Base-by-base conservation (phyloP, 1,284 basidiomycete species). In the Lignosus rhinocerotis region DNA sequence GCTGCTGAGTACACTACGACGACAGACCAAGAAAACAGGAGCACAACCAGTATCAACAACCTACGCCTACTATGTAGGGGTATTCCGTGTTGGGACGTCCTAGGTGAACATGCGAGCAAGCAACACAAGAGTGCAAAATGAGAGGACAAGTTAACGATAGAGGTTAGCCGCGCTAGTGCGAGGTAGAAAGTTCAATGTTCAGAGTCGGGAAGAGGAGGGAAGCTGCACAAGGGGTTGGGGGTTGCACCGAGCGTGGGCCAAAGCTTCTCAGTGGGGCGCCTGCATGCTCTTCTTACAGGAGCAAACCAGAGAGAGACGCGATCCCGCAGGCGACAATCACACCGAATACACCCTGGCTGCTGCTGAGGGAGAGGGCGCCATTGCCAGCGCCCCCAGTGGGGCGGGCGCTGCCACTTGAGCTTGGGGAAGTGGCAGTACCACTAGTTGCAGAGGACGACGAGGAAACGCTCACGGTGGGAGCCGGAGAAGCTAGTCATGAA, bases 241-340 rank as follows among this genome's bases (percentile, higher is more conserved):
- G 54, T 51, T 36, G 51, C 39, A 39, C 45, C 46, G 31, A 39
- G 50, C 25, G 21, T 16, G 39, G 30, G 50, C 46, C 39, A 30
- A 21, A 31, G 55, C 49, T 57, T 48, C 49, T 55, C 21, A 44
- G 43, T 5, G 16, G 45, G 17, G 53, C 39, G 46, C 9, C 25
- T 9, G n/a, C 10, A 31, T 21, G 36, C 31, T 19, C 14, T 32
- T 42, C 50, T 66, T 56, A 71, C 49, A 72, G 57, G 51, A 71
- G 60, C 19, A 68, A 55, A 11, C 67, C 68, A 10, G 65, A 65
- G 36, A 72, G 50, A n/a, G 66, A 61, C 25, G 65, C 70, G 51
- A 70, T 42, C 16, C 66, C 69, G 55, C 69, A 69, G 11, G 67
- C 67, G 1, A 62, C 65, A 47, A 70, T 58, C 30, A 67, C 39